A percentile compares a stretch with the other conserved stretches of the same genome.
Conservation (phyloP, 202 grass and related monocot species). For the Schoenoplectus tabernaemontani region DNA sequence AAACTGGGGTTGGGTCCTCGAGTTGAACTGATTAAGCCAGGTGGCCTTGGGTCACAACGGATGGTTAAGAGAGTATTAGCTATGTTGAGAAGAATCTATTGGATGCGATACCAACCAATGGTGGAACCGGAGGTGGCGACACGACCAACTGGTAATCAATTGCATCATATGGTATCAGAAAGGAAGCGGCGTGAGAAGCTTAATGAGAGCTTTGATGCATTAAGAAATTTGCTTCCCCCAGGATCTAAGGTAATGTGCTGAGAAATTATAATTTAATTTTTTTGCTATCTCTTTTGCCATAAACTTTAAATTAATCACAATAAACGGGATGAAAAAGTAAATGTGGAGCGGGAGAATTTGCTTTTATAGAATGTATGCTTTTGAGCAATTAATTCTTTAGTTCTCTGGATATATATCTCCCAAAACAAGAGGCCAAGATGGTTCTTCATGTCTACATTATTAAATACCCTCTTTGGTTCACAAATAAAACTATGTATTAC, state of each 20-base stretch:
- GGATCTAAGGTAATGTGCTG: slow-evolving; percentile 47
- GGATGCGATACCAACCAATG: not conserved
- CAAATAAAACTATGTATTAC: not conserved
- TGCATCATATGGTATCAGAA: slow-evolving; percentile 89
- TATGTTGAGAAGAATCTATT: slow-evolving; percentile 30
- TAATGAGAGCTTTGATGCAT: slow-evolving; percentile 72
- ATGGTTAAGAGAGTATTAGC: slow-evolving; percentile 53
- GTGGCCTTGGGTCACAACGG: slow-evolving; percentile 34
- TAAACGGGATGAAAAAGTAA: not conserved
- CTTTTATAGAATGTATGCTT: too few species aligned
- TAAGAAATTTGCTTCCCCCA: slow-evolving; percentile 55
- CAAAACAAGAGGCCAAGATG: not conserved
- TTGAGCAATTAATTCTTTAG: too few species aligned
- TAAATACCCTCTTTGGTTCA: not conserved
- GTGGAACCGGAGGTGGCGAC: not conserved
- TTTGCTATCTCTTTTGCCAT: not conserved
- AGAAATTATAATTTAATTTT: not conserved
- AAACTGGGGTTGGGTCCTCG: slow-evolving; percentile 29
- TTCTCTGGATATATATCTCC: too few species aligned
- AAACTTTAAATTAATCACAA: not conserved
- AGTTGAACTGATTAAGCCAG: not conserved
- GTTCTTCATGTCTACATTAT: not conserved
- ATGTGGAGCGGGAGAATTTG: not conserved
- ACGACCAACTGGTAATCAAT: slow-evolving; percentile 42
- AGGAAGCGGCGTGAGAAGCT: slow-evolving; percentile 71